These are phyloP conservation scores for Mycena metata DNA, from an alignment of 768 basidiomycete species.

Conservation along the genomic window DNA sequence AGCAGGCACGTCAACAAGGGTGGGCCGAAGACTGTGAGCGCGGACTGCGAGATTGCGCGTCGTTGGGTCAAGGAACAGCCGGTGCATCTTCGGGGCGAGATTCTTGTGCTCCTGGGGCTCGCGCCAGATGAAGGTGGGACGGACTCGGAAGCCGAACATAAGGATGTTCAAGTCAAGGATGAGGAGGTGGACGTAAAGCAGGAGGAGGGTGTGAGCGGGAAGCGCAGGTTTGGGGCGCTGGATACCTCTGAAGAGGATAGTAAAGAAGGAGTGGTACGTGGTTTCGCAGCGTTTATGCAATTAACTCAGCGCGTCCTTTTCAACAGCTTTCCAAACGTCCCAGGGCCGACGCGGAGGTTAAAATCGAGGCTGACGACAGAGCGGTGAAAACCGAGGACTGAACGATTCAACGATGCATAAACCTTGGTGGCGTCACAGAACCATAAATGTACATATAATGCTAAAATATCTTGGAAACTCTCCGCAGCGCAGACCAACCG, in stretches of 20 bases:
- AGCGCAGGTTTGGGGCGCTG: background rate
- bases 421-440: background rate
- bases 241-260: background rate
- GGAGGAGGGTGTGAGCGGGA: background rate
- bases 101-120: slow-evolving; percentile 22
- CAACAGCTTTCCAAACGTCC: slow-evolving; percentile 20
- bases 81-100: background rate
- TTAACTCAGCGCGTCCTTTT: background rate
- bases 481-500: no score
- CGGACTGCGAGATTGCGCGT: slow-evolving; percentile 20
- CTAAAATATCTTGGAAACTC: background rate
- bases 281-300: background rate
- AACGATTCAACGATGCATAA: background rate
- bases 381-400: background rate
- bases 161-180: slow-evolving; percentile 6
- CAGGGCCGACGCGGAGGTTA: background rate
- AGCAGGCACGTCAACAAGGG: slow-evolving; percentile 31
- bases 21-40: background rate
- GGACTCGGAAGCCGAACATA: background rate
- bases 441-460: slow-evolving; percentile 11
- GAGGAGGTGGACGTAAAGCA: background rate
- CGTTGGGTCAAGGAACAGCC: slow-evolving; percentile 22
- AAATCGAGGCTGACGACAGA: background rate
- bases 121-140: background rate
- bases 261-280: slow-evolving; percentile 4